Conservation (phyloP, 345 rosid genomes). For the Alliaria petiolata region DNA sequence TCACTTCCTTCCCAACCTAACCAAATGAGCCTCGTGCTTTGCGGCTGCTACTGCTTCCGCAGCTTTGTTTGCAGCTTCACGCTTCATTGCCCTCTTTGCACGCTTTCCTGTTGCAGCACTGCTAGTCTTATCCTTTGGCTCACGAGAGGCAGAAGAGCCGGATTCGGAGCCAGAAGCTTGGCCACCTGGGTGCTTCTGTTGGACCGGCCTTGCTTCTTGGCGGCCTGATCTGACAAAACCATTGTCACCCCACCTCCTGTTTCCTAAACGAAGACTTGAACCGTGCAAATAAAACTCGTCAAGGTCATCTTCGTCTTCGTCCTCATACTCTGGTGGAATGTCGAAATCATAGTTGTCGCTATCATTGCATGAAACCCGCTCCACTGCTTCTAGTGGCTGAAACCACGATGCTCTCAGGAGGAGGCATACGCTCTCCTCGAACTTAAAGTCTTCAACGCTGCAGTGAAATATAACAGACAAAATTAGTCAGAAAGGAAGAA, state of each 20-base stretch:
- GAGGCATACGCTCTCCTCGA: constrained; percentile 89
- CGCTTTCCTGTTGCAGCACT: constrained; percentile 60
- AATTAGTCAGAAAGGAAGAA: not conserved
- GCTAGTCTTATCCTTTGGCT: constrained; percentile 53
- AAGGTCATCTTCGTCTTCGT: constrained; percentile 49
- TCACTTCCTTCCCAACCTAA: constrained; percentile 35
- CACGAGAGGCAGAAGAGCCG: constrained; percentile 34
- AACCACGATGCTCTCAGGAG: constrained; percentile 92
- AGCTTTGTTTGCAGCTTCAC: constrained; percentile 84
- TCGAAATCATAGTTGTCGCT: constrained; percentile 48
- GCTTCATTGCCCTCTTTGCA: constrained; percentile 87
- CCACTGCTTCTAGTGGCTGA: constrained; percentile 50
- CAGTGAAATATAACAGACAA: not conserved
- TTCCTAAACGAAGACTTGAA: constrained; percentile 64
- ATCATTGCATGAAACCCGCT: constrained; percentile 34
- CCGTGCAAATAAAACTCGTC: constrained; percentile 60
- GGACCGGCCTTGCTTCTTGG: constrained; percentile 78
- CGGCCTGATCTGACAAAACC: constrained; percentile 84
- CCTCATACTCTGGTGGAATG: constrained; percentile 38
- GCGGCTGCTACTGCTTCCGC: constrained; percentile 54
- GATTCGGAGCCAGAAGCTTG: constrained; percentile 54
- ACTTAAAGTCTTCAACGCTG: constrained; percentile 87
- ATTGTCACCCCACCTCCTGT: constrained; percentile 93
- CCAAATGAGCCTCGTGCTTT: constrained; percentile 36
- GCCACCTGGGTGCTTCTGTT: constrained; percentile 23